phyloP scores from a whole-genome alignment of 306 rosid genomes.

The Cucumis cinereus region DNA sequence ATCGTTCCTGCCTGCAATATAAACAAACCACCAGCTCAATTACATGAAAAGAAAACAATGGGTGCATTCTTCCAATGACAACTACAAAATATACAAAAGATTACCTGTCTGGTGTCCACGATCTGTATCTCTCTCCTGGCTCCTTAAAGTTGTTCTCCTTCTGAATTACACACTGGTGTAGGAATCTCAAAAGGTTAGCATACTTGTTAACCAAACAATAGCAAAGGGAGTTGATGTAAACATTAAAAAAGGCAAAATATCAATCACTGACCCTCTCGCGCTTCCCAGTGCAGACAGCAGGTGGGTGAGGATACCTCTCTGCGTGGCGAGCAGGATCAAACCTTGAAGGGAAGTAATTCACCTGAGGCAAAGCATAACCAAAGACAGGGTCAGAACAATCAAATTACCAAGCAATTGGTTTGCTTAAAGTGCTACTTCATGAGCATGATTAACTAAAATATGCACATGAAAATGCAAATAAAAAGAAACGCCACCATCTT shows the following conservation, averaged over 20 bases:
- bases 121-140: conserved; percentile 86
- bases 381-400: conserved; percentile 3
- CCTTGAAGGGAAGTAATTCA: conserved; percentile 66
- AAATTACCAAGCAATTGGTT: background rate
- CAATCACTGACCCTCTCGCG: conserved; percentile 45
- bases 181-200: background rate
- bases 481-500: background rate
- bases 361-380: conserved; percentile 15
- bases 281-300: conserved; percentile 20
- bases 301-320: conserved; percentile 39
- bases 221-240: conserved; percentile 1
- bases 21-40: background rate
- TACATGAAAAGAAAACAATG: background rate
- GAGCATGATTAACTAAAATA: background rate
- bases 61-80: background rate
- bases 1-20: conserved; percentile 72
- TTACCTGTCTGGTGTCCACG: conserved; percentile 79
- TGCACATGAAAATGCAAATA: background rate
- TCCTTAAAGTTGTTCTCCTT: conserved; percentile 91
- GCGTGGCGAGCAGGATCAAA: conserved; percentile 50
- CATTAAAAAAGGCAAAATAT: background rate
- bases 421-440: background rate
- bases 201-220: background rate
- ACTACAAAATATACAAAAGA: background rate
- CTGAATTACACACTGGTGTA: conserved; percentile 36